Conservation (phyloP, 2,329 filamentous ascomycete genomes). For the Penicillium sp. region DNA sequence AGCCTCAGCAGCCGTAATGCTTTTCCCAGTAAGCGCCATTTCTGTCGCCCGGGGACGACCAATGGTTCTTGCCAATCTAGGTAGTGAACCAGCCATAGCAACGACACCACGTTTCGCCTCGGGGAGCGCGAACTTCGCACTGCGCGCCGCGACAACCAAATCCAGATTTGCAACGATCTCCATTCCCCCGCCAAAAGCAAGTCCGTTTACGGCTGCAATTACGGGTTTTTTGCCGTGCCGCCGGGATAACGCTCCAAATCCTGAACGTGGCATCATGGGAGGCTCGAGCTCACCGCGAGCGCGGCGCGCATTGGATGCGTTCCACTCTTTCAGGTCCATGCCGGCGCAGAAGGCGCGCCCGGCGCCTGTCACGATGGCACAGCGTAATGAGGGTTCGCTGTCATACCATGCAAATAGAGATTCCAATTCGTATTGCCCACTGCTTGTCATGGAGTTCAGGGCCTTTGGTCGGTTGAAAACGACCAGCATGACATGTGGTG, state of each 20-base stretch:
- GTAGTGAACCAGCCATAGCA: conserved; percentile 18
- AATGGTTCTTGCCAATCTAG: conserved; percentile 16
- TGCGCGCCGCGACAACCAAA: conserved; percentile 13
- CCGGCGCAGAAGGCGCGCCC: conserved; percentile 20
- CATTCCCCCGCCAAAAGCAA: conserved; percentile 74
- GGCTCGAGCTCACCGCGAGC: conserved; percentile 10
- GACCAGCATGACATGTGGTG: conserved; percentile 15
- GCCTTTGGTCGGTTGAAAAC: conserved; percentile 17
- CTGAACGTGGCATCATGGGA: conserved; percentile 17
- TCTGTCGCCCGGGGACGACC: conserved; percentile 15
- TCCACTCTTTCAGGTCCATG: conserved; percentile 19
- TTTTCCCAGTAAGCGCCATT: conserved; percentile 14
- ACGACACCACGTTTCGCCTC: conserved; percentile 18
- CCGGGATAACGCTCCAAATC: conserved; percentile 23
- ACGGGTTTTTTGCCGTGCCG: conserved; percentile 67
- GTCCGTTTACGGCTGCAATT: conserved; percentile 75
- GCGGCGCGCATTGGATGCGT: conserved; percentile 11
- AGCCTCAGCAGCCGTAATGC: conserved; percentile 11
- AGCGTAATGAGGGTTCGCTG: conserved; percentile 16
- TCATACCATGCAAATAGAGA: conserved; percentile 18
- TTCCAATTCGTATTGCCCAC: conserved; percentile 18
- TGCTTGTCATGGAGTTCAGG: conserved; percentile 19
- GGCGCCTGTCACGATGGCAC: conserved; percentile 16
- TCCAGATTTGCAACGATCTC: conserved; percentile 57
- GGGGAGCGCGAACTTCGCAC: conserved; percentile 16